A percentile compares a stretch with the other conserved stretches of the same genome.
Conservation (phyloP, 345 rosid species). For the Eucalyptus lansdowneana region DNA sequence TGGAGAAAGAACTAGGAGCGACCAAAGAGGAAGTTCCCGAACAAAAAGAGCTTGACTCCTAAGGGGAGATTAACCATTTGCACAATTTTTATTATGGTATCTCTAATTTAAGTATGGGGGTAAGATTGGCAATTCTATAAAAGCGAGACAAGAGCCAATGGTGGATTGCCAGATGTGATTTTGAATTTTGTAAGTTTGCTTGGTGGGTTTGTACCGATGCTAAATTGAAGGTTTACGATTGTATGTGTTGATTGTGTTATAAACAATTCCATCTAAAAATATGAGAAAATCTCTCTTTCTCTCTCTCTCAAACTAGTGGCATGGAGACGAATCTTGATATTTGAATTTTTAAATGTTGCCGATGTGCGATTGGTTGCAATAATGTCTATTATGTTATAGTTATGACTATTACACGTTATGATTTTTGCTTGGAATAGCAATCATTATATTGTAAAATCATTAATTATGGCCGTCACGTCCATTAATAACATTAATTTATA, state of each 20-base stretch:
- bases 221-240: too few relatives aligned
- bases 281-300: background rate
- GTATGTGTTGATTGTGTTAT: too few relatives aligned
- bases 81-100: background rate
- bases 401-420: background rate
- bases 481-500: background rate
- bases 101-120: background rate
- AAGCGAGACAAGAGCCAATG: background rate
- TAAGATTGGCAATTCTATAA: background rate
- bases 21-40: background rate
- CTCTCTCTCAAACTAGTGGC: background rate
- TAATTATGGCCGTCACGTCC: background rate
- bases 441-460: background rate
- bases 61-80: background rate
- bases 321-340: background rate
- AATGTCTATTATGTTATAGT: background rate
- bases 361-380: background rate
- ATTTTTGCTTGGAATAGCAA: background rate
- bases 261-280: background rate
- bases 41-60: background rate
- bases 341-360: background rate
- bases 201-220: background rate
- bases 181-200: too few relatives aligned
- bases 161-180: background rate
- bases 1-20: background rate